phyloP scores from a whole-genome alignment of 305 asterid genomes.

The Plantago coronopus region DNA sequence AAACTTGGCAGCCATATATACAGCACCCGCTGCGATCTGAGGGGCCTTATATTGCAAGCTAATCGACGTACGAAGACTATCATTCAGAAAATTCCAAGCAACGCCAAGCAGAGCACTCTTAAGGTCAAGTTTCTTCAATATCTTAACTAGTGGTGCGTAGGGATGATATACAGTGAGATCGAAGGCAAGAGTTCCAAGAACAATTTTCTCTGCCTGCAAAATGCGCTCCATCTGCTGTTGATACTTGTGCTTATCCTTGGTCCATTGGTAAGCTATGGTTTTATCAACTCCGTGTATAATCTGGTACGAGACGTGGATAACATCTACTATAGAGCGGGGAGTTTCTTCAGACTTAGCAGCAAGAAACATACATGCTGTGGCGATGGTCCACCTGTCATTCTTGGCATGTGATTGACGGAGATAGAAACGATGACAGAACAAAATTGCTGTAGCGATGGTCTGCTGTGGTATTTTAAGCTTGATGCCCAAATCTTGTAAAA shows the following conservation, averaged over 20 bases:
- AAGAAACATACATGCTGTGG: conserved; percentile 91
- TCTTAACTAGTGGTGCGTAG: conserved; percentile 54
- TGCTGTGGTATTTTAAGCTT: conserved; percentile 75
- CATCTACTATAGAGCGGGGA: conserved; percentile 92
- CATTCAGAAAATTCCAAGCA: conserved; percentile 68
- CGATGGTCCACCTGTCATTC: conserved; percentile 46
- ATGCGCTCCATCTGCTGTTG: conserved; percentile 45
- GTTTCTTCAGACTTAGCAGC: conserved; percentile 99
- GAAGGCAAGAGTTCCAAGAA: conserved; percentile 50
- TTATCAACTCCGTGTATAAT: conserved; percentile 76
- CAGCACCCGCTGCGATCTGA: conserved; percentile 99
- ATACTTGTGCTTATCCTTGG: conserved; percentile 76
- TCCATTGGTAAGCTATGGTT: conserved; percentile 70
- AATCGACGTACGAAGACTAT: conserved; percentile 56
- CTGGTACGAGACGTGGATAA: conserved; percentile 83
- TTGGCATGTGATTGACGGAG: conserved; percentile 32
- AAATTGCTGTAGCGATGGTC: conserved; percentile 62
- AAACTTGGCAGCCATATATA: conserved; percentile 97
- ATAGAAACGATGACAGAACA: conserved; percentile 39
- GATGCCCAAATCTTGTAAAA: conserved; percentile 71
- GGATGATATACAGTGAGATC: conserved; percentile 62
- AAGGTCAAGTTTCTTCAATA: conserved; percentile 42
- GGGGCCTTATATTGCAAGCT: conserved; percentile 99
- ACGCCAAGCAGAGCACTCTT: conserved; percentile 42
- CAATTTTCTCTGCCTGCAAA: conserved; percentile 45